These are phyloP conservation scores for Aspergillus transmontanensis DNA, from an alignment of 2,329 filamentous ascomycete genomes.

Conservation along the genomic window DNA sequence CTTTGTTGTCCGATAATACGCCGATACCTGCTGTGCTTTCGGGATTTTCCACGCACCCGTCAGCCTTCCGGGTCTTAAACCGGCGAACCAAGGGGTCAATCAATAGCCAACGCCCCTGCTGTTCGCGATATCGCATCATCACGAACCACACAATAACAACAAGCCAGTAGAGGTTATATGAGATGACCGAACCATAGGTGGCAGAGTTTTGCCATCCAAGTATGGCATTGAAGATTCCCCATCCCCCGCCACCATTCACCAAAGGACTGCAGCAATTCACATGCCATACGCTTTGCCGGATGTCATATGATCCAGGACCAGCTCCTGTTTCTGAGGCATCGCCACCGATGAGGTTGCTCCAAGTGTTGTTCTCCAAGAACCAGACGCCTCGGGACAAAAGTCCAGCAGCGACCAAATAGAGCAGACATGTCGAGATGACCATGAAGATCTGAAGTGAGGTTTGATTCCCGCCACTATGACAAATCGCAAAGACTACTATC, in stretches of 20 bases:
- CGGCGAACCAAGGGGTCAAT: neutral
- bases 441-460: conserved; percentile 73
- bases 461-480: conserved; percentile 58
- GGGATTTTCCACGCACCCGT: neutral
- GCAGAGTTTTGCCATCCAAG: conserved; percentile 88
- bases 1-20: neutral
- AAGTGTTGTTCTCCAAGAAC: conserved; percentile 69
- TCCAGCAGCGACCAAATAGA: conserved; percentile 81
- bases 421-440: conserved; percentile 74
- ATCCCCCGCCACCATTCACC: conserved; percentile 72
- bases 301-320: conserved; percentile 78
- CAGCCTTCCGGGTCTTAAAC: neutral
- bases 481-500: neutral
- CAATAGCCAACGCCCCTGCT: conserved; percentile 38
- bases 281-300: conserved; percentile 77
- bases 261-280: conserved; percentile 81
- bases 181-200: conserved; percentile 82
- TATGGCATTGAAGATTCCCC: conserved; percentile 85
- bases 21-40: neutral
- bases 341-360: conserved; percentile 60
- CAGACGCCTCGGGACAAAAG: conserved; percentile 77
- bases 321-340: conserved; percentile 64
- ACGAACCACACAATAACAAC: conserved; percentile 67
- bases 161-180: conserved; percentile 88
- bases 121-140: conserved; percentile 68